Percentiles rank a stretch among this genome's conserved stretches.
These are phyloP conservation scores for Sarcodon aspratus DNA, from an alignment of 768 basidiomycete species.

Conservation along the genomic window DNA sequence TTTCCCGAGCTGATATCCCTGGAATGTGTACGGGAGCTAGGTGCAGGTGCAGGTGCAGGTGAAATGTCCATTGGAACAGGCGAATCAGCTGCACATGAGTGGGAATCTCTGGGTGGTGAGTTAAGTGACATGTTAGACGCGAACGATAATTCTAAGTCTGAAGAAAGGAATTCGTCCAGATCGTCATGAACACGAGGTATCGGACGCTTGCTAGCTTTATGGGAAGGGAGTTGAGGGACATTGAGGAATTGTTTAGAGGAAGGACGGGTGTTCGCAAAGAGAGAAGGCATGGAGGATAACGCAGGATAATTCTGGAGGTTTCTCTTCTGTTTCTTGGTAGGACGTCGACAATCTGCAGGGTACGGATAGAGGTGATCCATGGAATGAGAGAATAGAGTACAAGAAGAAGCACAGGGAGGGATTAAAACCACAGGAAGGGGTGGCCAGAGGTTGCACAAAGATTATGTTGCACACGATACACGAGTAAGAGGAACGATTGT, in stretches of 20 bases:
- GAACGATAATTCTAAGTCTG: conserved; percentile 76
- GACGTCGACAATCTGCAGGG: conserved; percentile 31
- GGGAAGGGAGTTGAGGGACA: conserved; percentile 28
- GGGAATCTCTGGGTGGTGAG: conserved; percentile 46
- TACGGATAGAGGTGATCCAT: conserved; percentile 3
- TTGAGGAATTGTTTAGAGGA: conserved; percentile 33
- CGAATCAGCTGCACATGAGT: conserved; percentile 30
- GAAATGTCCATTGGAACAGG: conserved; percentile 77
- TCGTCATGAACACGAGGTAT: conserved; percentile 31
- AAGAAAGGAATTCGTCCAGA: conserved; percentile 55
- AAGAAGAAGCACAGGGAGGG: too few relatives aligned
- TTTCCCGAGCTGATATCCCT: conserved; percentile 16
- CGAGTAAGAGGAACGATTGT: too few relatives aligned
- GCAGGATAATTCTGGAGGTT: conserved; percentile 16
- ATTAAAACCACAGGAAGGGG: too few relatives aligned
- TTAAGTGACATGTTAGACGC: conserved; percentile 74
- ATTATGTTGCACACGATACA: too few relatives aligned
- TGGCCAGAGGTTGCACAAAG: too few relatives aligned
- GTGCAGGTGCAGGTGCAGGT: conserved; percentile 38
- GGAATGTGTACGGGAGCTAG: conserved; percentile 3
- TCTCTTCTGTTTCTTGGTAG: conserved; percentile 36
- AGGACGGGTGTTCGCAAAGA: conserved; percentile 22
- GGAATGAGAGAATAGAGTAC: not conserved
- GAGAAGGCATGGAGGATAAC: conserved; percentile 40
- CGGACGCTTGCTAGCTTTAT: conserved; percentile 33